Base-by-base conservation (phyloP, 2,329 filamentous ascomycete species). In the Piedraia hortae region DNA sequence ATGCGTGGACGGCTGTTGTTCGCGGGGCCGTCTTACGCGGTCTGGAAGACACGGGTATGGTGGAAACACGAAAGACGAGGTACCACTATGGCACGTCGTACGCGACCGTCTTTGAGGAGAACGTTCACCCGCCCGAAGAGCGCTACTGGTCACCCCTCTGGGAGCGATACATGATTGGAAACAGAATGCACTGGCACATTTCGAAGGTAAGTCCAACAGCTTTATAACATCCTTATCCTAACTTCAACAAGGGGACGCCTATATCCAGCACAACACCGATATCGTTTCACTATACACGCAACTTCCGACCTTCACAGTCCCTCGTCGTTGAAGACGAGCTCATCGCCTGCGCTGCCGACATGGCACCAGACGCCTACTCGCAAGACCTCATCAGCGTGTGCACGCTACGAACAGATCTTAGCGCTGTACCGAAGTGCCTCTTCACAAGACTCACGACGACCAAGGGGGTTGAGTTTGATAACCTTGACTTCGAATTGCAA, bases 121-220 rank as follows among this genome's bases (percentile, higher is more conserved):
- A 59, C 21, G 72, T 68, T 38, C 73, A 82, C 41, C 60, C 61
- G 3, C 60, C 73, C 4, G 59, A 54, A 19, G 72, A 78, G 41
- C 50, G 71, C 22, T 80, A 80, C 38, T 80, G 71, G 71, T 70
- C 63, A 31, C 70, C 69, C 4, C 42, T 78, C 12, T 77, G 70
- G 70, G 70, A 78, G 46, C 47, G 70, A 21, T 78, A 69, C 70
- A 78, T 77, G 70, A 71, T 80, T 4, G 65, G 59, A 20, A 69
- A 80, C 42, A 56, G 72, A 21, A 78, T 82, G 70, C 69, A 77
- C 45, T 80, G 73, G 73, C 71, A 78, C 43, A 74, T 78, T 39
- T 61, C 64, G 28, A 77, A 75, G 57, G 68, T 66, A 35, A 33
- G 52, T 45, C 24, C 5, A 18, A 14, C 5, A 14, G 14, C 18